These are phyloP conservation scores for Penicillium ucsense DNA, from an alignment of 495 filamentous ascomycete species.

Conservation along the genomic window DNA sequence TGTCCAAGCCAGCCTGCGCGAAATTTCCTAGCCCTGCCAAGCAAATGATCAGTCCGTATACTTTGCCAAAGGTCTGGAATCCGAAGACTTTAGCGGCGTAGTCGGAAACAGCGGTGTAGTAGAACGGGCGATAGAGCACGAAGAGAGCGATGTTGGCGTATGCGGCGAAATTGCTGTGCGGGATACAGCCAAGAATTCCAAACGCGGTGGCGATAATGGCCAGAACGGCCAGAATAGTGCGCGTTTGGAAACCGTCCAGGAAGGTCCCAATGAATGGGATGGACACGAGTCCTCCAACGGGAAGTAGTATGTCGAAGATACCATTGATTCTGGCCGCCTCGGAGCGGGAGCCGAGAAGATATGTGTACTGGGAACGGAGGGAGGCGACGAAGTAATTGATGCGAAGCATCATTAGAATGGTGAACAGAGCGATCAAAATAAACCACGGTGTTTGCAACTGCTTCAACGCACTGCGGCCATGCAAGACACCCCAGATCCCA, in stretches of 20 bases:
- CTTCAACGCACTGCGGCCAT: slow-evolving; percentile 56
- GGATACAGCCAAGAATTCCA: slow-evolving; percentile 69
- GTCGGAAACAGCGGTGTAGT: slow-evolving; percentile 53
- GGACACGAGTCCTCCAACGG: slow-evolving; percentile 71
- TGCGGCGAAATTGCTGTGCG: slow-evolving; percentile 52
- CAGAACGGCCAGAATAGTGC: slow-evolving; percentile 63
- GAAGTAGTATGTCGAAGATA: slow-evolving; percentile 83
- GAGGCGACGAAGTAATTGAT: slow-evolving; percentile 98
- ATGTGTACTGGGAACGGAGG: slow-evolving; percentile 73
- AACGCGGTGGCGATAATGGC: slow-evolving; percentile 66
- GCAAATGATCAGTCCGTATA: slow-evolving; percentile 93
- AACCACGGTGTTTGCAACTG: slow-evolving; percentile 87
- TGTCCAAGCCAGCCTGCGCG: slow-evolving; percentile 72
- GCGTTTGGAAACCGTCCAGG: slow-evolving; percentile 68
- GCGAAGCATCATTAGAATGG: slow-evolving; percentile 81
- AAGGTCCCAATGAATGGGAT: slow-evolving; percentile 83
- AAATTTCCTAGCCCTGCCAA: slow-evolving; percentile 82
- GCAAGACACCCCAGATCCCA: slow-evolving; percentile 85
- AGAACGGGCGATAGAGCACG: slow-evolving; percentile 46
- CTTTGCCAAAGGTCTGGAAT: slow-evolving; percentile 87
- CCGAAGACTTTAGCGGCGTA: slow-evolving; percentile 95
- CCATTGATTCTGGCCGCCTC: slow-evolving; percentile 63
- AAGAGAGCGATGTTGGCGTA: slow-evolving; percentile 77
- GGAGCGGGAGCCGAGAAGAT: slow-evolving; percentile 51
- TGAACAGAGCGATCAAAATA: slow-evolving; percentile 75